Evolutionary conservation across 331 rosid genomes (phyloP), one percentile per base, ranked within the genome.

Genomic region (Dryas integrifolia): DNA sequence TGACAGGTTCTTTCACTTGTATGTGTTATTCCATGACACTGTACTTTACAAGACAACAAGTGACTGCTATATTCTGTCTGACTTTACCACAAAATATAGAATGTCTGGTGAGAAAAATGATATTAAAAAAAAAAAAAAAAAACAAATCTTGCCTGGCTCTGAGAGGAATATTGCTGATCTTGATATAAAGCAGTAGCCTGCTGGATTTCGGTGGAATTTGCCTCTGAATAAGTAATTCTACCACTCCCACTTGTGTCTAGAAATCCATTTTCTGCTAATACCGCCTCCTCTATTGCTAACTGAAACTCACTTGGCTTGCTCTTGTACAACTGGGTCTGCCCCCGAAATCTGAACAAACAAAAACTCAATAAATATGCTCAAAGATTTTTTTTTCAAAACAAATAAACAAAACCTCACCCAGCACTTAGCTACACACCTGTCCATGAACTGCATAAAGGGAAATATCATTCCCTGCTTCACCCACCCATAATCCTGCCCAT

Each of bases 401-500:
- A 76, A 39, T 35, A 72, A 76, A 51, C 11, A 16, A 50, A 64
- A 47, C 41, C 15, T 60, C 65, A 57, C 35, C 41, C 60, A 18
- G 72, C 53, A 49, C 30, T 58, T 41, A 65, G 73, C 77, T 51
- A 81, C 87, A 30, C 44, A 95, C 99, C 97, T 92, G 74, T 85
- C 92, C 81, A 89, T 72, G 86, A 88, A 95, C 57, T 87, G 83
- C 71, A 9, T 16, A 66, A 95, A 95, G 10, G 99, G 99, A 72
- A 81, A 92, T 45, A 95, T 75, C 96, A 82, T 88, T 75, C 97
- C 99, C 82, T 95, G 99, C 88, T 79, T 95, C 82, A 87, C 97
- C 99, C 99, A 95, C 18, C 96, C 96, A 56, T 92, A 92, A 76
- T 95, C 97, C 99, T 95, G 96, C 85, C 65, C 73, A 76, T 57